Evolutionary conservation across 2,329 filamentous ascomycete genomes (phyloP), one percentile per base, ranked within the genome.

Genomic region (Cyphellophora attinorum): DNA sequence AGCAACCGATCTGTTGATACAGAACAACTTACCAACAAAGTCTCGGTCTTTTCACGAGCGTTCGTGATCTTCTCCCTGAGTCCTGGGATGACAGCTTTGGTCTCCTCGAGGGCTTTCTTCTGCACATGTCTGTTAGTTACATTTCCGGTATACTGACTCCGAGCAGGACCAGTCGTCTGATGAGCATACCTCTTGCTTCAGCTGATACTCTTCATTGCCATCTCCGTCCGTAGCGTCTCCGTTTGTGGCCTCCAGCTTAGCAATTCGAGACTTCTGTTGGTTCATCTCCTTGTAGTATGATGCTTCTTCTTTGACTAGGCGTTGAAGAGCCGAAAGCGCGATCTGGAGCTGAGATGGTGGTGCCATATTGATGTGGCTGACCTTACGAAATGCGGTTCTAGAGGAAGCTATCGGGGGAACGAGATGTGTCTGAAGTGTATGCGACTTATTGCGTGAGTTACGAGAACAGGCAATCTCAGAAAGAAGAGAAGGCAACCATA

Each of bases 301-400:
- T 25, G 73, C 68, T 59, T 95, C 85, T 60, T 98, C 91, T 61
- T 93, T 95, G 47, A 94, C 75, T 31, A 96, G 74, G 39, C 91
- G 85, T 50, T 74, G 69, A 47, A 96, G 76, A 13, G 85, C 77
- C 42, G 79, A 75, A 15, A 84, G 91, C 29, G 81, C 78, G 54
- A 95, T 91, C 19, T 45, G 37, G 15, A 46, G 21, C 19, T 49
- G 46, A n/a, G 45, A 47, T 4, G 45, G 46, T 8, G 46, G 38
- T 40, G 46, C 46, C 19, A 31, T 14, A n/a, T n/a, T n/a, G n/a
- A n/a, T n/a, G n/a, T n/a, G n/a, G n/a, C n/a, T n/a, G n/a, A n/a
- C n/a, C n/a, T n/a, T n/a, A n/a, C n/a, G n/a, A n/a, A n/a, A n/a
- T n/a, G n/a, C n/a, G n/a, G n/a, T n/a, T n/a, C n/a, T n/a, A n/a